Percentiles rank a stretch among this genome's conserved stretches.
These are phyloP conservation scores for Calamus simplicifolius DNA, from an alignment of 176 grass and related monocot species.

Conservation along the genomic window DNA sequence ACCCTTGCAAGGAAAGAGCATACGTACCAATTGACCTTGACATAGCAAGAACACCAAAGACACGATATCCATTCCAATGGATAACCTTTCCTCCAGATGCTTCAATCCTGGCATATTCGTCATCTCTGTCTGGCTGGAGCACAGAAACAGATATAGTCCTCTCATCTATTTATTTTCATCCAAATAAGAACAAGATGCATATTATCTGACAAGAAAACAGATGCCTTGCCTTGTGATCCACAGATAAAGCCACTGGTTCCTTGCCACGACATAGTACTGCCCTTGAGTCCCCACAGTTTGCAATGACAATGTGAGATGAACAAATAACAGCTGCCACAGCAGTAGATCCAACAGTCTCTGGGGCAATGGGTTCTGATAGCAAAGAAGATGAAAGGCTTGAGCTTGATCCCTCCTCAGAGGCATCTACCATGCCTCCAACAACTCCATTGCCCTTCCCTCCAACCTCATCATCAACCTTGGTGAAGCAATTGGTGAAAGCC, in stretches of 20 bases:
- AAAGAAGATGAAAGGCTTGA: too few species aligned
- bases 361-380: constrained; percentile 16
- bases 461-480: constrained; percentile 5
- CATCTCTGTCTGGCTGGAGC: too few species aligned
- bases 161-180: too few species aligned
- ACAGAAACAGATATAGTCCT: too few species aligned
- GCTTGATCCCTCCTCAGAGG: neutral
- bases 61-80: too few species aligned
- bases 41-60: too few species aligned
- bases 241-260: constrained; percentile 39
- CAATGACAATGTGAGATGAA: constrained; percentile 51
- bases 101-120: too few species aligned
- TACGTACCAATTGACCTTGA: too few species aligned
- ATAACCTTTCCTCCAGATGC: too few species aligned
- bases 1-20: too few species aligned
- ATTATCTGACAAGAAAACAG: too few species aligned
- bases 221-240: constrained; percentile 62
- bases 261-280: constrained; percentile 55
- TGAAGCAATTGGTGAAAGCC: neutral
- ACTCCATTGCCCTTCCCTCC: neutral
- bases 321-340: constrained; percentile 43
- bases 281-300: constrained; percentile 67
- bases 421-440: neutral
- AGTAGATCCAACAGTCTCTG: constrained; percentile 60
- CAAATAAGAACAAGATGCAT: too few species aligned